A percentile compares a stretch with the other conserved stretches of the same genome.
Conservation (phyloP, 2,329 filamentous ascomycete genomes). For the Trichoderma semiorbis region DNA sequence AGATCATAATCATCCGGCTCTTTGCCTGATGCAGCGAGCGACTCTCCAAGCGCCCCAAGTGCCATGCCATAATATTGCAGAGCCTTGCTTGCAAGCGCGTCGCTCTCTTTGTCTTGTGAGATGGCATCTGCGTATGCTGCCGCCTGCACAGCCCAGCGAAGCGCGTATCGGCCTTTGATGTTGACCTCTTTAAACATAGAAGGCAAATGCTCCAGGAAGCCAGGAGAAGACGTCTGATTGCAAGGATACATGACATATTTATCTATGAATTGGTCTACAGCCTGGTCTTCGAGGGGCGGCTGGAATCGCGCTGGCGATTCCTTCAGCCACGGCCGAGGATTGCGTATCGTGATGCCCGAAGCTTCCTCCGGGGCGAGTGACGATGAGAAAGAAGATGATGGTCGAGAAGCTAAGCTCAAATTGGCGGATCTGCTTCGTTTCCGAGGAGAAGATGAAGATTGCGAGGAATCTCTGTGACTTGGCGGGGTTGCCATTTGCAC, state of each 20-base stretch:
- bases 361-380: background rate
- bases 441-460: background rate
- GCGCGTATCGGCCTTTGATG: conserved; percentile 33
- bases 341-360: background rate
- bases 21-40: conserved; percentile 31
- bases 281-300: conserved; percentile 27
- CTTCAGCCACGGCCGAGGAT: background rate
- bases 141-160: conserved; percentile 38
- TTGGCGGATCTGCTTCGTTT: background rate
- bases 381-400: background rate
- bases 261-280: conserved; percentile 34
- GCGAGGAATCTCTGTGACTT: background rate
- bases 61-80: conserved; percentile 36
- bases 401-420: background rate
- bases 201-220: conserved; percentile 39
- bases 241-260: conserved; percentile 37
- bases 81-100: conserved; percentile 23
- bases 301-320: background rate
- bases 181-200: conserved; percentile 38
- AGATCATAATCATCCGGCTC: conserved; percentile 38
- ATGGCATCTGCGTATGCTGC: conserved; percentile 33
- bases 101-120: conserved; percentile 21
- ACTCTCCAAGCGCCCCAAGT: conserved; percentile 32
- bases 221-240: conserved; percentile 31
- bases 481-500: conserved; percentile 14